These are phyloP conservation scores for Lepraria neglecta DNA, from an alignment of 495 filamentous ascomycete species.

Conservation along the genomic window DNA sequence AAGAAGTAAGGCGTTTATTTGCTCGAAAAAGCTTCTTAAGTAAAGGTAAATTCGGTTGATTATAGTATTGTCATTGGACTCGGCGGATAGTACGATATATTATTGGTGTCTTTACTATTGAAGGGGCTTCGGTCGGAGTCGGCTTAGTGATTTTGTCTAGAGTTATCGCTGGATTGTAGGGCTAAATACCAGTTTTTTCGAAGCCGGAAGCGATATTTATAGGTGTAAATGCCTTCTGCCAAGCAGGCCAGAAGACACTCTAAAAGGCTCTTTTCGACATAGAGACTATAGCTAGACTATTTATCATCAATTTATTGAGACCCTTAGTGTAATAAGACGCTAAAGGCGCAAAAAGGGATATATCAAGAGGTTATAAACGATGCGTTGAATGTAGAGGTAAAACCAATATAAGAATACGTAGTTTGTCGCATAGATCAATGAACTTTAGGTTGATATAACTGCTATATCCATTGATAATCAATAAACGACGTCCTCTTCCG, in stretches of 20 bases:
- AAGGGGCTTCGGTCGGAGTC: not conserved
- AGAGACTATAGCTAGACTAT: no score
- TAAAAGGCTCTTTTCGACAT: not conserved
- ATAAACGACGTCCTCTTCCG: no score
- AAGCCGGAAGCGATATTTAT: not conserved
- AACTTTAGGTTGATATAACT: no score
- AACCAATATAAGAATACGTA: no score
- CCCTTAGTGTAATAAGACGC: not conserved
- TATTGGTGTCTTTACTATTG: not conserved
- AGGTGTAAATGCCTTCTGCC: not conserved
- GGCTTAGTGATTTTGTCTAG: not conserved
- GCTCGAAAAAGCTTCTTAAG: no score
- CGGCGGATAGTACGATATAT: not conserved
- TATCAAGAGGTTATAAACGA: not conserved
- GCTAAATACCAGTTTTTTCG: not conserved
- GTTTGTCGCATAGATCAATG: no score
- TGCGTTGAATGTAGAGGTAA: not conserved
- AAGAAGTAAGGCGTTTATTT: not conserved
- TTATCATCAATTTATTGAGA: no score
- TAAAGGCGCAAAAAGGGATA: not conserved
- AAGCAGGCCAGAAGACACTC: not conserved
- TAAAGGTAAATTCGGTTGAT: no score
- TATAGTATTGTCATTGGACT: no score
- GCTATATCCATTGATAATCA: no score
- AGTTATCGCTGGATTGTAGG: not conserved